Base-by-base conservation (phyloP, 352 stramenopile genomes). In the Thraustochytrium sp. region DNA sequence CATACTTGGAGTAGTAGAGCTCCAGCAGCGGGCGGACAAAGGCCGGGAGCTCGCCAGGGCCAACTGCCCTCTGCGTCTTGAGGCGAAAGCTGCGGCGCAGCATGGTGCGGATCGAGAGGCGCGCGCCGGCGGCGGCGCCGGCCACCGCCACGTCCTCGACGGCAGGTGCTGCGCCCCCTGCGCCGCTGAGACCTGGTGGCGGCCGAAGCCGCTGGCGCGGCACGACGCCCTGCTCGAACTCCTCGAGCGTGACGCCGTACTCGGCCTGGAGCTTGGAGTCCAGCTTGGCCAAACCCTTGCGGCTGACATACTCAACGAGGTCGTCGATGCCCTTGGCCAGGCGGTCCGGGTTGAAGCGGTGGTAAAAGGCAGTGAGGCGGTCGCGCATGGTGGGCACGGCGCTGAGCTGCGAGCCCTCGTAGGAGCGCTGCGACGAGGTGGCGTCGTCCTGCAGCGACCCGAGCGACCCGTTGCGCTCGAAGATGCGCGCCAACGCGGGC, bases 1-100 rank as follows among this genome's bases (percentile, higher is more conserved):
- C 75, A 34, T 76, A 84, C 38, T 84, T 84, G 23, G 75, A 76
- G 38, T 84, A 84, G 5, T 84, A 84, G 21, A 73, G 23, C 49
- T 84, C 61, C 23, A 84, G 61, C 11, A 75, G 42, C 37, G 38
- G 55, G 8, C 42, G 36, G 8, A 84, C 75, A 84, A 44, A 56
- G 5, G 38, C 8, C 36, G 75, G 75, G 31, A 84, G 26, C 36
- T 83, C 31, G 26, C 42, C 61, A 26, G 38, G 37, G 11, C 18
- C n/a, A n/a, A n/a, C 26, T 13, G 44, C 49, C 1, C 29, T 76
- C 23, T 31, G 31, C 9, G 68, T 4, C 29, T 13, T 21, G 9
- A 18, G 4, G 18, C 75, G 75, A 29, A 54, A 84, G 13, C 31
- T 84, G 21, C 75, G 38, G n/a, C 75, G 55, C 59, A 76, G 44